phyloP scores from a whole-genome alignment of 257 asterid genomes.

The Salvia splendens region DNA sequence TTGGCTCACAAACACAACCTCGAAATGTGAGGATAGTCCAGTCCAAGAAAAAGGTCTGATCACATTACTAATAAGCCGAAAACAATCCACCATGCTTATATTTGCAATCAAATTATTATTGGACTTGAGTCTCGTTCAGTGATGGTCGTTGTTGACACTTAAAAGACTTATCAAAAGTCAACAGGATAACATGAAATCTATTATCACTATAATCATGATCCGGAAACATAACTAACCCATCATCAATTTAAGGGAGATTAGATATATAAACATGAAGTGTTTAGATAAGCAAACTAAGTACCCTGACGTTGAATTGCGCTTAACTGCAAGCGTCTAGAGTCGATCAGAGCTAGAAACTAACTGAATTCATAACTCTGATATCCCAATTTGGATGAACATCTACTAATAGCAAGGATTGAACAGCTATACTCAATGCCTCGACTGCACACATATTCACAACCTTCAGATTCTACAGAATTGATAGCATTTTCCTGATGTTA shows the following conservation, averaged over 20 bases:
- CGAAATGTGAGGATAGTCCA: too few relatives aligned
- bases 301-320: neutral
- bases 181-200: slow-evolving; percentile 14
- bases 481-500: neutral
- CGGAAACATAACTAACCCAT: neutral
- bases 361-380: neutral
- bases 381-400: slow-evolving; percentile 8
- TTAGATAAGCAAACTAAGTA: neutral
- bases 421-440: neutral
- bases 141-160: neutral
- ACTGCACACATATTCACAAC: neutral
- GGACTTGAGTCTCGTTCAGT: neutral
- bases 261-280: neutral
- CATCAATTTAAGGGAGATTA: slow-evolving; percentile 5
- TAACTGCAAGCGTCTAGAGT: neutral
- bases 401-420: slow-evolving; percentile 4
- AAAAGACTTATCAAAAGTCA: neutral
- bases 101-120: neutral
- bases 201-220: slow-evolving; percentile 1
- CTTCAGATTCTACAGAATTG: neutral
- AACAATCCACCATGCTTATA: neutral
- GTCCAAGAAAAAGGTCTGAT: neutral
- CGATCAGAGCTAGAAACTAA: neutral
- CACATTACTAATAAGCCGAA: neutral
- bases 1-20: slow-evolving; percentile 4